These are phyloP conservation scores for Kwoniella heveanensis DNA, from an alignment of 768 basidiomycete genomes.

Conservation along the genomic window DNA sequence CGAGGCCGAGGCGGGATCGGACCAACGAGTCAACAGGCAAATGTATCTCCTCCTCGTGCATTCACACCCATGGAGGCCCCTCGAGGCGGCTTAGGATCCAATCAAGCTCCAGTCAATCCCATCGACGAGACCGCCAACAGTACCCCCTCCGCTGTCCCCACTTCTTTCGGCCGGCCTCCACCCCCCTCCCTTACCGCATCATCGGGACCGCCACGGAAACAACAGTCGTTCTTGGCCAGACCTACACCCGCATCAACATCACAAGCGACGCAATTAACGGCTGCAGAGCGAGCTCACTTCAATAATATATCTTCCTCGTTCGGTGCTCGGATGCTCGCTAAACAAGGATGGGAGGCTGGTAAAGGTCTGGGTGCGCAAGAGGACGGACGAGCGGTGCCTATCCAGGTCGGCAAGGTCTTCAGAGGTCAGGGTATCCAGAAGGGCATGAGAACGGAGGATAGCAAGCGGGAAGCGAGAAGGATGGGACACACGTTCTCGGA, in stretches of 20 bases:
- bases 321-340: constrained; percentile 85
- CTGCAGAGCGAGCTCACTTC: constrained; percentile 78
- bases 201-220: constrained; percentile 21
- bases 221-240: constrained; percentile 31
- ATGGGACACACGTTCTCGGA: constrained; percentile 49
- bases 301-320: constrained; percentile 72
- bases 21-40: constrained; percentile 9
- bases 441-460: constrained; percentile 55
- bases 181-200: constrained; percentile 20
- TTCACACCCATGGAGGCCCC: constrained; percentile 8
- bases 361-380: constrained; percentile 53
- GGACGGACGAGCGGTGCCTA: constrained; percentile 53
- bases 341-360: constrained; percentile 91
- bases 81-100: constrained; percentile 34
- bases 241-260: constrained; percentile 51
- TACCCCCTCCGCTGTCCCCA: constrained; percentile 11
- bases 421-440: constrained; percentile 50
- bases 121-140: constrained; percentile 27
- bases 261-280: constrained; percentile 62
- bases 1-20: constrained; percentile 37
- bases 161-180: constrained; percentile 35
- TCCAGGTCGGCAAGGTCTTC: constrained; percentile 44
- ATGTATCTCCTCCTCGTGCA: constrained; percentile 3
- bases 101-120: constrained; percentile 37
- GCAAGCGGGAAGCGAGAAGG: constrained; percentile 53